A percentile compares a stretch with the other conserved stretches of the same genome.
phyloP scores from a whole-genome alignment of 1,284 basidiomycete genomes.

The Ustilago loliicola region DNA sequence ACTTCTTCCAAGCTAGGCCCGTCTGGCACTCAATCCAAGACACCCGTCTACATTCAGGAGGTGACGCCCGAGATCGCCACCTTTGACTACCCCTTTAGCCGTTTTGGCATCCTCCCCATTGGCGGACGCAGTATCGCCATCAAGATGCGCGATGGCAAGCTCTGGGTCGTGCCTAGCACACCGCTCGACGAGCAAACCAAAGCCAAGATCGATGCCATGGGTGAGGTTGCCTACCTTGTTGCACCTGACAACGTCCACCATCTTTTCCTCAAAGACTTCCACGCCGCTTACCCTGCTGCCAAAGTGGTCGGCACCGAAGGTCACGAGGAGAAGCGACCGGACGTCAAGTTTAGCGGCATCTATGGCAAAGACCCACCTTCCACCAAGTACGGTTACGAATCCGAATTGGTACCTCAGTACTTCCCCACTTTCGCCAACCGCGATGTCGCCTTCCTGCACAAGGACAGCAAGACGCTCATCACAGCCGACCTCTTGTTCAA shows the following conservation, averaged over 20 bases:
- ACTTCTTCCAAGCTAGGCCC: slow-evolving; percentile 18
- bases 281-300: slow-evolving; percentile 54
- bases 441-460: slow-evolving; percentile 90
- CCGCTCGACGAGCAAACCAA: slow-evolving; percentile 80
- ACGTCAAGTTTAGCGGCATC: slow-evolving; percentile 71
- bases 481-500: slow-evolving; percentile 92
- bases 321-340: slow-evolving; percentile 71
- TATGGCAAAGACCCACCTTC: slow-evolving; percentile 53
- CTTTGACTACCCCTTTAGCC: slow-evolving; percentile 69
- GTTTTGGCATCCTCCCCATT: slow-evolving; percentile 69
- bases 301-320: slow-evolving; percentile 72
- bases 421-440: slow-evolving; percentile 86
- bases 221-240: slow-evolving; percentile 76
- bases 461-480: slow-evolving; percentile 81
- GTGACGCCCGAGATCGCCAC: slow-evolving; percentile 59
- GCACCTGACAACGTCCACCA: slow-evolving; percentile 73
- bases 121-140: slow-evolving; percentile 78
- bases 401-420: slow-evolving; percentile 71
- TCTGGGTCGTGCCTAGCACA: slow-evolving; percentile 89
- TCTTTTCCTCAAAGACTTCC: slow-evolving; percentile 71
- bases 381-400: slow-evolving; percentile 59
- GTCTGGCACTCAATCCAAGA: slow-evolving; percentile 33
- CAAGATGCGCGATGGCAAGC: slow-evolving; percentile 74
- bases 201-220: slow-evolving; percentile 79
- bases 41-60: slow-evolving; percentile 52